Percentiles rank a stretch among this genome's conserved stretches.
These are phyloP conservation scores for Pythium rhizo-oryzae DNA, from an alignment of 352 stramenopile species.

Conservation along the genomic window DNA sequence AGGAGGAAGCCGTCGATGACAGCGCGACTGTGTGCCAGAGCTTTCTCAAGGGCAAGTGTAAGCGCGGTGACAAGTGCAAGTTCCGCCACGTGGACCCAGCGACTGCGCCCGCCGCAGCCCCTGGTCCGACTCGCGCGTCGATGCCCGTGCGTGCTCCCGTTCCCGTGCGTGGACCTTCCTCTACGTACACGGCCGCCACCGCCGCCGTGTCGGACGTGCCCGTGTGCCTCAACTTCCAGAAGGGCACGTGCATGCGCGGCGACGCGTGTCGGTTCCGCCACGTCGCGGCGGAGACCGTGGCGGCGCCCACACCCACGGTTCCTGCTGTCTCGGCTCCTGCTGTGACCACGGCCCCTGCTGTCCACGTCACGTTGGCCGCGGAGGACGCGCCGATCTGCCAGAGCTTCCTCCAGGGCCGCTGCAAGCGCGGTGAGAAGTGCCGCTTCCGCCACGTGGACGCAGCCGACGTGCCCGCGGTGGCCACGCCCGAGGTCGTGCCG, in stretches of 20 bases:
- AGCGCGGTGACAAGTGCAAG: slow-evolving; percentile 36
- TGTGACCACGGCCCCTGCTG: neutral
- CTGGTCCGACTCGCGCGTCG: neutral
- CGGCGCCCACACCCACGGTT: neutral
- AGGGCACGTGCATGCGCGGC: slow-evolving; percentile 43
- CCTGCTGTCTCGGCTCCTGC: neutral
- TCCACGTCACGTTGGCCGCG: neutral
- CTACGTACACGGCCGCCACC: neutral
- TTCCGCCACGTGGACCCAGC: slow-evolving; percentile 28
- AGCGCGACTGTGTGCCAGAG: slow-evolving; percentile 31
- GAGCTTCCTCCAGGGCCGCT: slow-evolving; percentile 39
- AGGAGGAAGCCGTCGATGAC: neutral
- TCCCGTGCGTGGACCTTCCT: too few species aligned
- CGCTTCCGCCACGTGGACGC: slow-evolving; percentile 33
- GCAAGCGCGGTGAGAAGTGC: slow-evolving; percentile 36
- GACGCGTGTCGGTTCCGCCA: slow-evolving; percentile 38
- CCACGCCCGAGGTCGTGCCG: slow-evolving; percentile 15
- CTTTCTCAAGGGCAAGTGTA: slow-evolving; percentile 45
- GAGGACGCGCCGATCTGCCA: slow-evolving; percentile 30
- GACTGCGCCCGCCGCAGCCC: too few species aligned
- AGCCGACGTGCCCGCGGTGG: neutral
- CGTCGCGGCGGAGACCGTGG: slow-evolving; percentile 11
- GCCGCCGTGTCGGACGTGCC: slow-evolving; percentile 18
- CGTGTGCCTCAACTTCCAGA: slow-evolving; percentile 40
- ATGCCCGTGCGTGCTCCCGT: neutral